A percentile compares a stretch with the other conserved stretches of the same genome.
phyloP scores from a whole-genome alignment of 345 rosid species.

The Populus simonii region DNA sequence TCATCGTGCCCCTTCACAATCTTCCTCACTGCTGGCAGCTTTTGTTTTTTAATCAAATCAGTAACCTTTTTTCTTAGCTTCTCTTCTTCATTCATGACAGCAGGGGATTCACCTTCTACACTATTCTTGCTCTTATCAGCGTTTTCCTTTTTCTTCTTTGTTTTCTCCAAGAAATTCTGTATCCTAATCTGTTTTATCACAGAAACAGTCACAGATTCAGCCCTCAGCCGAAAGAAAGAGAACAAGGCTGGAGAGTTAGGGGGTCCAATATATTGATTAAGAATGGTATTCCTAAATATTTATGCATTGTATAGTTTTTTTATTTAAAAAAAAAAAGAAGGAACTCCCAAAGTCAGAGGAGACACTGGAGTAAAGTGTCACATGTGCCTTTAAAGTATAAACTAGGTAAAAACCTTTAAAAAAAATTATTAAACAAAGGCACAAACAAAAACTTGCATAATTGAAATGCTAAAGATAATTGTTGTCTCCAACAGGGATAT shows the following conservation, averaged over 20 bases:
- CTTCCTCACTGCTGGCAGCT: constrained; percentile 72
- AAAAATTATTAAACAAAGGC: not conserved
- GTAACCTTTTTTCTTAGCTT: constrained; percentile 71
- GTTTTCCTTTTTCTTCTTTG: constrained; percentile 60
- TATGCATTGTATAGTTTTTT: not conserved
- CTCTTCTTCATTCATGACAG: constrained; percentile 47
- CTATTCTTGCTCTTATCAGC: constrained; percentile 35
- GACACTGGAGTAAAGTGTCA: not conserved
- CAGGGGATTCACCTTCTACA: constrained; percentile 41
- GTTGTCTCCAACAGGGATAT: not conserved
- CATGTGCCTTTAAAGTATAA: not conserved
- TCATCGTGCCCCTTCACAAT: constrained; percentile 69
- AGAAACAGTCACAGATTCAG: constrained; percentile 17
- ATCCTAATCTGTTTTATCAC: constrained; percentile 56
- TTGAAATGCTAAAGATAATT: not conserved
- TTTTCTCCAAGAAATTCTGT: constrained; percentile 72
- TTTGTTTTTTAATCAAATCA: constrained; percentile 71
- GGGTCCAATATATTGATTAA: not conserved
- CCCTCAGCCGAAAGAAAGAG: not conserved
- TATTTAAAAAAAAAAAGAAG: not conserved
- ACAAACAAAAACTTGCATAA: not conserved
- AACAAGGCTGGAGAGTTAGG: not conserved
- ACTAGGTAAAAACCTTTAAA: not conserved
- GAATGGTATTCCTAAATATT: constrained; percentile 6
- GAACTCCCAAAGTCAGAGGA: not conserved